These are phyloP conservation scores for Mycena rosella DNA, from an alignment of 768 basidiomycete species.

Conservation along the genomic window DNA sequence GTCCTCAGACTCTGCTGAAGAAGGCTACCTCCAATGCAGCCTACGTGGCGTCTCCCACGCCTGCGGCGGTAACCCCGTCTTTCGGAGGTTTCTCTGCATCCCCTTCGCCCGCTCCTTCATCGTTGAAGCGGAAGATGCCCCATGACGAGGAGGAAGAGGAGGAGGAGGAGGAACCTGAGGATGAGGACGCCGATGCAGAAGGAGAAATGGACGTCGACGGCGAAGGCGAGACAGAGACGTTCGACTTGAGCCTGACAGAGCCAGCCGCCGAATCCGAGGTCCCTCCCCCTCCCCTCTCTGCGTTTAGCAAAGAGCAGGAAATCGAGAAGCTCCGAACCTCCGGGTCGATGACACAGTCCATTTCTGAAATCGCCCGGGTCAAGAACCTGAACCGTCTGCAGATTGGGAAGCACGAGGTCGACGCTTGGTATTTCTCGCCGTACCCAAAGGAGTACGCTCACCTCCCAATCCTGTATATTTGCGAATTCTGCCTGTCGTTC, in stretches of 20 bases:
- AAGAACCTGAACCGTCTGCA: constrained; percentile 98
- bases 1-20: constrained; percentile 71
- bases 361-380: constrained; percentile 97
- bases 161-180: constrained; percentile 65
- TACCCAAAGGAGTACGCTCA: constrained; percentile 99
- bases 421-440: constrained; percentile 99
- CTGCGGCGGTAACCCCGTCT: constrained; percentile 65
- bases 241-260: constrained; percentile 71
- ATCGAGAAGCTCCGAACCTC: constrained; percentile 98
- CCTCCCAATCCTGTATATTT: constrained; percentile 94
- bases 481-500: constrained; percentile 97
- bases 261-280: constrained; percentile 60
- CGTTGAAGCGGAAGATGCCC: constrained; percentile 76
- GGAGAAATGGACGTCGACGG: constrained; percentile 83
- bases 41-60: constrained; percentile 67
- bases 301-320: constrained; percentile 97
- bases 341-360: constrained; percentile 99
- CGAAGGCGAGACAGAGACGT: constrained; percentile 79
- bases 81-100: constrained; percentile 60
- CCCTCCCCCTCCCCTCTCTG: constrained; percentile 61
- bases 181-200: constrained; percentile 70
- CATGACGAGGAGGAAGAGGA: constrained; percentile 78
- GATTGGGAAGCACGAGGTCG: constrained; percentile 96
- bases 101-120: constrained; percentile 67
- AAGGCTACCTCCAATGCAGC: constrained; percentile 77